Evolutionary conservation across 1,139 yeast genomes (phyloP), one percentile per base, ranked within the genome.

Genomic region (Suhomyces bribrorum): DNA sequence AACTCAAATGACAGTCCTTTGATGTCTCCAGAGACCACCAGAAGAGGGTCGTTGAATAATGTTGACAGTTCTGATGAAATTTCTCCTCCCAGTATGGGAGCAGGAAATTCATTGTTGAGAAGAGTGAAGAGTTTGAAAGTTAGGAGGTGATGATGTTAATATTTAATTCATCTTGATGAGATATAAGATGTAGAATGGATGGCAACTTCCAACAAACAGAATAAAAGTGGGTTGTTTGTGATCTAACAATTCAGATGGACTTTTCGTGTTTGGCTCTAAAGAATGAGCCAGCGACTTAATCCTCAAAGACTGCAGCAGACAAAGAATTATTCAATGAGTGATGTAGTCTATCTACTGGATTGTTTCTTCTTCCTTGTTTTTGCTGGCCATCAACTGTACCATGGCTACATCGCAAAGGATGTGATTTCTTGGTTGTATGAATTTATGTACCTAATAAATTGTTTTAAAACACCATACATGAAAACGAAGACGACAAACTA

Each of bases 71-170:
- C 43, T 8, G 45, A 45, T 16, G 50, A 48, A 12, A 37, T 41
- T 17, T 37, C 43, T 16, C 37, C 47, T 14, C 50, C 46, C n/a
- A 44, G 45, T 9, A 43, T 44, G 25, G 49, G 52, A 7, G 32
- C 44, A 11, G 47, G 46, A 7, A 41, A 45, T 60, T 69, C 87
- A 8, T 73, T 89, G 49, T 69, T 89, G 53, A 80, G 86, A 56
- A 82, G 96, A 61, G 96, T 89, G 32, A 86, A 86, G 67, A 86
- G 95, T 71, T 76, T 89, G 66, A 86, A 84, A 64, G 95, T 86
- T 35, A 80, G 86, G 41, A 64, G 73, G 49, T 47, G 32, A 36
- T 20, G 8, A 20, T 34, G 26, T 8, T 20, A 20, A 20, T 20
- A 20, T 8, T 20, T 28, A 28, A 33, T 27, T 20, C 23, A 20